Evolutionary conservation across 345 rosid species (phyloP), one percentile per base, ranked within the genome.

Genomic region (Mercurialis annua): DNA sequence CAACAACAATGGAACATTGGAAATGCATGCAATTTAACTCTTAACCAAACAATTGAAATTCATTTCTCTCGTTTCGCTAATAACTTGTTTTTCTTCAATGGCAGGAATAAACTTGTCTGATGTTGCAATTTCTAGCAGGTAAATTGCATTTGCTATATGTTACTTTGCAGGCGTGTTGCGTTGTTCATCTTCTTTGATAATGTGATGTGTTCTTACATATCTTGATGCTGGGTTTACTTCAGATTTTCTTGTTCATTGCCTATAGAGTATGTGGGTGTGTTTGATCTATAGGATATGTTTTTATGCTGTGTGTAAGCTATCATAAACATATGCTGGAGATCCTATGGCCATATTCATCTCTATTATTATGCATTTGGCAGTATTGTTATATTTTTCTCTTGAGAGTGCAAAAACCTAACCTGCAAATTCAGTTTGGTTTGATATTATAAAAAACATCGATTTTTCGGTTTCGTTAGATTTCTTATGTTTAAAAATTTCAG

Each of bases 21-120:
- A 36, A 46, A 59, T 3, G 29, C 63, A 8, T 58, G 5, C 33
- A n/a, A 33, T 34, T 34, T 4, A 34, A 3, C 40, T 34, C 5
- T 34, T 9, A 4, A 34, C 9, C 40, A 9, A 34, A 34, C 40
- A 4, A 34, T 4, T 34, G 40, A 9, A 34, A 3, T 38, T 1
- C 30, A 38, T 48, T 59, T 38, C 11, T 40, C 24, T 30, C 31
- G 2, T 27, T 10, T 55, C 29, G 54, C 54, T 55, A 15, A 20
- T 20, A 5, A 42, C 54, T 33, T 34, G 23, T 8, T 26, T 3
- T 30, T 6, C 24, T 49, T 43, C 40, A 48, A 11, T 68, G 50
- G 74, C 81, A 80, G 84, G 81, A 80, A n/a, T n/a, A n/a, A n/a
- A 49, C 14, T 23, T 27, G 12, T 1, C 21, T 1, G 44, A 55